Percentiles rank a stretch among this genome's conserved stretches.
Conservation (phyloP, 805 yeast species). For the Candida berthetii region DNA sequence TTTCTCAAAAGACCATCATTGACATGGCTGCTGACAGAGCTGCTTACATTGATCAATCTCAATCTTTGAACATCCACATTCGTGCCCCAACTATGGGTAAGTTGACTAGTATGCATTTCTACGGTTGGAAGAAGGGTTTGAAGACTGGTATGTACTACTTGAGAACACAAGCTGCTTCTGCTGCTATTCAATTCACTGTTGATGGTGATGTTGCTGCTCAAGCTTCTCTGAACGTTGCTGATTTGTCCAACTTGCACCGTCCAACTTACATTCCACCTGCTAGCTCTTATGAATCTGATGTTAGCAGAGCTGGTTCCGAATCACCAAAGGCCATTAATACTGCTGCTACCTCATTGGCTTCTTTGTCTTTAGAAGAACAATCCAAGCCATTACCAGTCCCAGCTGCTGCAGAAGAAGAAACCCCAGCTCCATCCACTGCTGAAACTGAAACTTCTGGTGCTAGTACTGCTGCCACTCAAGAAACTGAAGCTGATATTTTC, state of each 20-base stretch:
- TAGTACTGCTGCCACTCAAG: constrained; percentile 25
- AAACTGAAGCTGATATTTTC: constrained; percentile 71
- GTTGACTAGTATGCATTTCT: constrained; percentile 92
- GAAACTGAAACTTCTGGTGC: constrained; percentile 29
- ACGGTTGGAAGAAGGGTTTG: constrained; percentile 95
- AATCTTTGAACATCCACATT: constrained; percentile 82
- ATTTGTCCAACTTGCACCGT: constrained; percentile 28
- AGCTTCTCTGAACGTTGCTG: constrained; percentile 51
- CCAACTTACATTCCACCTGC: constrained; percentile 27
- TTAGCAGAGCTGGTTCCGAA: constrained; percentile 19
- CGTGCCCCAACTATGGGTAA: constrained; percentile 90
- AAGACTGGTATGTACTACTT: constrained; percentile 97
- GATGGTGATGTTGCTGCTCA: constrained; percentile 94
- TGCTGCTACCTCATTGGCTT: constrained; percentile 26
- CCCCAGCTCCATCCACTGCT: constrained; percentile 23
- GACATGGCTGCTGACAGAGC: constrained; percentile 84
- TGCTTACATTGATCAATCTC: constrained; percentile 87
- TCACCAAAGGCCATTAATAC: constrained; percentile 27
- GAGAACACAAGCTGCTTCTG: constrained; percentile 94
- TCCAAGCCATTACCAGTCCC: constrained; percentile 23
- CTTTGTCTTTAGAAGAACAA: constrained; percentile 34
- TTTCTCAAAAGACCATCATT: constrained; percentile 77
- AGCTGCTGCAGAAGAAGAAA: constrained; percentile 17
- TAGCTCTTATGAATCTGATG: constrained; percentile 9
- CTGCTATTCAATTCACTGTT: constrained; percentile 88